Percentiles rank a stretch among this genome's conserved stretches.
phyloP scores from a whole-genome alignment of 2,329 filamentous ascomycete genomes.

The Monilinia fructigena region DNA sequence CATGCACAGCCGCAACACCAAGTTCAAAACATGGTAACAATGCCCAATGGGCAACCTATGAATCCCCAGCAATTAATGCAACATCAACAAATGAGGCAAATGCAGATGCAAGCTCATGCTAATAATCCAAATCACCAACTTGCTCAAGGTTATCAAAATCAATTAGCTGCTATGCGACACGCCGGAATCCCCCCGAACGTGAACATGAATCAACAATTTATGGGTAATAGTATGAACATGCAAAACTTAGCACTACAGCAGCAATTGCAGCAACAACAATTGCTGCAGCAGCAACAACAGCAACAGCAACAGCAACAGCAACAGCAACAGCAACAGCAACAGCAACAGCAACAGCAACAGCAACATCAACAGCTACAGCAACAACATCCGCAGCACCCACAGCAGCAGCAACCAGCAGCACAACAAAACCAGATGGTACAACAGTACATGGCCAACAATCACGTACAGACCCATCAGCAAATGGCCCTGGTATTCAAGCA shows the following conservation, averaged over 20 bases:
- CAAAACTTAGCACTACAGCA: conserved; percentile 13
- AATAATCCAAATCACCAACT: conserved; percentile 9
- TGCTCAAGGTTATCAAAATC: conserved; percentile 20
- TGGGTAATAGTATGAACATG: conserved; percentile 18
- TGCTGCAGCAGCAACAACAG: conserved; percentile 5
- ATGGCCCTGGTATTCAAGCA: conserved; percentile 3
- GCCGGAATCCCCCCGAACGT: conserved; percentile 19
- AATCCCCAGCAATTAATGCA: conserved; percentile 19
- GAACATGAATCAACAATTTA: conserved; percentile 21
- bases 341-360: neutral
- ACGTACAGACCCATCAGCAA: neutral
- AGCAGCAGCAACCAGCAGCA: conserved; percentile 9
- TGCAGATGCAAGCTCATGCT: conserved; percentile 19
- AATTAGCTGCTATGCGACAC: conserved; percentile 18
- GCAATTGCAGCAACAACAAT: conserved; percentile 10
- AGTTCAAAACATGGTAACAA: conserved; percentile 15
- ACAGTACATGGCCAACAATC: conserved; percentile 3
- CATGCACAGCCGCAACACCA: conserved; percentile 20
- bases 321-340: neutral
- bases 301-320: conserved; percentile 6
- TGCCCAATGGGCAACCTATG: conserved; percentile 21
- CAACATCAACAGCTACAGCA: conserved; percentile 10
- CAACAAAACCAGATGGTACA: conserved; percentile 10
- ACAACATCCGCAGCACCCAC: neutral
- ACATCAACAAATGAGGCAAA: conserved; percentile 22